phyloP scores from a whole-genome alignment of 2,329 filamentous ascomycete species.

The Cladophialophora exuberans region DNA sequence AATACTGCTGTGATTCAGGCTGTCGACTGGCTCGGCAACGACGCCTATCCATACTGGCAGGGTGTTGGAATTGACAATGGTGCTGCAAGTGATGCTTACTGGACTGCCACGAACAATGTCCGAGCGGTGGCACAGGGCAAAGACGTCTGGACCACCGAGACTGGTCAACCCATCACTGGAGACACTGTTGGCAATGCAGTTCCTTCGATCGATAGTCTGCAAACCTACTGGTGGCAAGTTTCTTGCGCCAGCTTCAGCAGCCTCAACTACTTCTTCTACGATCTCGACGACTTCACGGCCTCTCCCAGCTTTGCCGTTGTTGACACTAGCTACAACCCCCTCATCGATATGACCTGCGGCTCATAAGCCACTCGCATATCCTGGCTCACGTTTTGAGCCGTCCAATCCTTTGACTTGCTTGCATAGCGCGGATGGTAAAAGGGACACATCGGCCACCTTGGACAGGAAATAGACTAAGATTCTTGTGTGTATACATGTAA shows the following conservation, averaged over 20 bases:
- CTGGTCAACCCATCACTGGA: constrained; percentile 81
- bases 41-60: constrained; percentile 71
- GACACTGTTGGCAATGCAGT: constrained; percentile 64
- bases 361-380: constrained; percentile 1
- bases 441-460: not conserved
- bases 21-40: constrained; percentile 66
- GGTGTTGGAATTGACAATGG: constrained; percentile 58
- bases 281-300: constrained; percentile 67
- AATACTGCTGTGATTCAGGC: constrained; percentile 65
- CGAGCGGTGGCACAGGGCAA: constrained; percentile 60
- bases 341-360: constrained; percentile 43
- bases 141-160: constrained; percentile 84
- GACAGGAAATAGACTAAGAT: constrained; percentile 4
- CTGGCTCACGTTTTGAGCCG: constrained; percentile 1
- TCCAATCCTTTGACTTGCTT: constrained; percentile 13
- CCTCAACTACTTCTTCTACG: constrained; percentile 76
- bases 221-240: constrained; percentile 79
- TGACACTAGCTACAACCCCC: constrained; percentile 45
- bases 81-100: constrained; percentile 57
- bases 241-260: constrained; percentile 70
- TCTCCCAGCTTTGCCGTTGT: constrained; percentile 74
- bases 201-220: constrained; percentile 68
- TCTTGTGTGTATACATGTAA: constrained; percentile 5
- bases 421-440: constrained; percentile 16
- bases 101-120: constrained; percentile 41